Conservation (phyloP, 2,329 filamentous ascomycete genomes). For the Talaromyces sp. region DNA sequence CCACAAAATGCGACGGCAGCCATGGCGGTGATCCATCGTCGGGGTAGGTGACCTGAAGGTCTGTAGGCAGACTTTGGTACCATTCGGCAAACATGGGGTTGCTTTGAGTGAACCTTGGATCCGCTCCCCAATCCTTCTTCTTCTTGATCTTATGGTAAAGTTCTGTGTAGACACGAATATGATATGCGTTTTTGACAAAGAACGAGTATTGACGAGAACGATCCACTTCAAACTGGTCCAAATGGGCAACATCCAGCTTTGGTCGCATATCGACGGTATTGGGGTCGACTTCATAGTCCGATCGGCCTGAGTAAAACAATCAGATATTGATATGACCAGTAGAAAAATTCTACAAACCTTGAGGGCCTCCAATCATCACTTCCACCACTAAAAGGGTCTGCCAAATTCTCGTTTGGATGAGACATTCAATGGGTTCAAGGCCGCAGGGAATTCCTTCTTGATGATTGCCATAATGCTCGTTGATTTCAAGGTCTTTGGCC, state of each 20-base stretch:
- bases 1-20: slow-evolving; percentile 80
- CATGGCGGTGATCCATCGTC: slow-evolving; percentile 73
- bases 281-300: slow-evolving; percentile 68
- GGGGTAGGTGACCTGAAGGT: slow-evolving; percentile 72
- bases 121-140: slow-evolving; percentile 77
- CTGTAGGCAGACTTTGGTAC: slow-evolving; percentile 68
- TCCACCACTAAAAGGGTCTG: slow-evolving; percentile 81
- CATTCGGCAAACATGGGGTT: slow-evolving; percentile 72
- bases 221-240: slow-evolving; percentile 69
- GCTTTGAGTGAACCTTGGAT: slow-evolving; percentile 74
- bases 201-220: slow-evolving; percentile 80
- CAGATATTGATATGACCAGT: neutral
- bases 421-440: slow-evolving; percentile 65
- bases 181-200: slow-evolving; percentile 69
- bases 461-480: slow-evolving; percentile 80
- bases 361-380: slow-evolving; percentile 86
- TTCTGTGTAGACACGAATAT: slow-evolving; percentile 70
- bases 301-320: slow-evolving; percentile 52
- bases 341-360: slow-evolving; percentile 55
- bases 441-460: slow-evolving; percentile 65
- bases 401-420: slow-evolving; percentile 82
- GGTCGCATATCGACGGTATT: slow-evolving; percentile 71
- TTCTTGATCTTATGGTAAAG: slow-evolving; percentile 69
- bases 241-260: slow-evolving; percentile 56
- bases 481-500: slow-evolving; percentile 82